Conservation (phyloP, 257 asterid species). For the Solanum pimpinellifolium region DNA sequence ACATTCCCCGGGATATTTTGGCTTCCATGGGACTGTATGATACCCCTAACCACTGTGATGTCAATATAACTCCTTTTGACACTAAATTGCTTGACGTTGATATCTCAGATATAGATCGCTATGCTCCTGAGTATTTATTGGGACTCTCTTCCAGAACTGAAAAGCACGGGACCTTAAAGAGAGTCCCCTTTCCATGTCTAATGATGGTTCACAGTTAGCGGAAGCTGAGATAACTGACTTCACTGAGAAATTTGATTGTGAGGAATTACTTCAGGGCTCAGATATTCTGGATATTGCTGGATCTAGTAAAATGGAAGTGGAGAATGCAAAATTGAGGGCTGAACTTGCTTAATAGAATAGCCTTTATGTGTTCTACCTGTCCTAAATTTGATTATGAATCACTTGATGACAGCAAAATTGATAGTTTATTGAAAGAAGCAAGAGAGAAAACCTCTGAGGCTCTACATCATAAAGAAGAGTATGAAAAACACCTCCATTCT, state of each 20-base stretch:
- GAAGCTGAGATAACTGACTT: constrained; percentile 39
- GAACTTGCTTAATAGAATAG: constrained; percentile 93
- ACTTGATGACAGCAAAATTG: constrained; percentile 51
- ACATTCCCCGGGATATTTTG: constrained; percentile 77
- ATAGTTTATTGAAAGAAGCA: constrained; percentile 48
- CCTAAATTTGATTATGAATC: constrained; percentile 56
- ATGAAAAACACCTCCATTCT: constrained; percentile 60
- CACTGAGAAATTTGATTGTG: constrained; percentile 41
- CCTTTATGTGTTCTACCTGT: constrained; percentile 59
- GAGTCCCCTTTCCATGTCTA: constrained; percentile 46
- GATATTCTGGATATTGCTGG: constrained; percentile 90
- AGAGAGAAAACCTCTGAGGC: constrained; percentile 82
- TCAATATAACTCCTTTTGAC: constrained; percentile 76
- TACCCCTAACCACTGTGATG: constrained; percentile 77
- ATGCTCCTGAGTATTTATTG: constrained; percentile 76
- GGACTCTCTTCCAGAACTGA: constrained; percentile 49
- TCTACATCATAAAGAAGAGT: constrained; percentile 63
- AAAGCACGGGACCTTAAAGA: constrained; percentile 33
- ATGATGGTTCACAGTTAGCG: constrained; percentile 42
- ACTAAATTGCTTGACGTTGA: constrained; percentile 65
- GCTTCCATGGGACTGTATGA: constrained; percentile 87
- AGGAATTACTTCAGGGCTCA: constrained; percentile 42
- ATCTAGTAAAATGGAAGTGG: constrained; percentile 90
- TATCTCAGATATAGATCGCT: constrained; percentile 69
- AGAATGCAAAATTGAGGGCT: constrained; percentile 89